Evolutionary conservation across 768 basidiomycete species (phyloP).

Genomic region (Suillus brevipes): DNA sequence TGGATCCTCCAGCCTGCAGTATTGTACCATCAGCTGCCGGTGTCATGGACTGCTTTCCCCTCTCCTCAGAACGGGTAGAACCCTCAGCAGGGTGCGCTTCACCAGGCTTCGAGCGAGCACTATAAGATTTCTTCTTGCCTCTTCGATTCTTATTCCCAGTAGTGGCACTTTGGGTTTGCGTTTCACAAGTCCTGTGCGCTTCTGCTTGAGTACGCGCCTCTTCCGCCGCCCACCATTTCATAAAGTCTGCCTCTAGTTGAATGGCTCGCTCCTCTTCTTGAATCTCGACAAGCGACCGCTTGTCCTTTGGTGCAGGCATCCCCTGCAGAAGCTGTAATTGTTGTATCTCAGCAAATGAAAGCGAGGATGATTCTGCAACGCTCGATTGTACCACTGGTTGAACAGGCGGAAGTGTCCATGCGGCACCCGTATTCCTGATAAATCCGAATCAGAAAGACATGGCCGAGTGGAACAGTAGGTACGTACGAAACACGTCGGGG

Average conservation of each 20-base stretch:
- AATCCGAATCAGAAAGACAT: background rate
- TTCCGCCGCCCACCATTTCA: conserved; percentile 88
- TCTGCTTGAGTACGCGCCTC: conserved; percentile 68
- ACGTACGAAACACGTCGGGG: conserved; percentile 55
- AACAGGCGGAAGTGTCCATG: conserved; percentile 64
- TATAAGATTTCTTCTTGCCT: background rate
- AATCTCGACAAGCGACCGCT: conserved; percentile 40
- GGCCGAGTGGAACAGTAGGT: background rate
- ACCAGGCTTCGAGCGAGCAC: background rate
- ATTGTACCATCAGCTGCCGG: background rate
- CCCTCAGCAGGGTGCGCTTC: background rate
- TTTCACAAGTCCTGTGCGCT: background rate
- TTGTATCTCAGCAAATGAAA: conserved; percentile 87
- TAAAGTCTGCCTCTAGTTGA: conserved; percentile 74
- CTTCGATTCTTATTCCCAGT: background rate
- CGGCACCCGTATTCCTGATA: conserved; percentile 37
- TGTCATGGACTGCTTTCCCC: background rate
- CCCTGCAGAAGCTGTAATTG: conserved; percentile 64
- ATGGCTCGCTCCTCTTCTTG: conserved; percentile 78
- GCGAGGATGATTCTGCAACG: conserved; percentile 23
- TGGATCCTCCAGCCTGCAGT: background rate
- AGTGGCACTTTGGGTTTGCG: background rate
- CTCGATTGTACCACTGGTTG: conserved; percentile 43
- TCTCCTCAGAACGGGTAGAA: background rate
- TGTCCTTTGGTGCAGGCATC: background rate